Base-by-base conservation (phyloP, 805 yeast genomes). In the Allodekkera sacchari region DNA sequence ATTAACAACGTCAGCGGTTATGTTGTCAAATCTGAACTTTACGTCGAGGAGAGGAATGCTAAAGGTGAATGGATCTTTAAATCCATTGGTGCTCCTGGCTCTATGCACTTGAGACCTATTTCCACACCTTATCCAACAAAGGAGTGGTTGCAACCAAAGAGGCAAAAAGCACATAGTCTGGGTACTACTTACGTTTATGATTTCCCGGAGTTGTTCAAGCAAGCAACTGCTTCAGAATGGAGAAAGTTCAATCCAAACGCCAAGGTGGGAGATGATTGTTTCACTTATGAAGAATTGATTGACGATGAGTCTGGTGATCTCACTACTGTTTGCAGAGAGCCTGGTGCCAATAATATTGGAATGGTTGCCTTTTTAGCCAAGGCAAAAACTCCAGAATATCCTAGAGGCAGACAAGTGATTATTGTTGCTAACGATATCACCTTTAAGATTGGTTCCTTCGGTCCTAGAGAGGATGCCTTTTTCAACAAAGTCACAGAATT, bases 151-250 rank as follows among this genome's bases (percentile, higher is more conserved):
- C 98, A 92, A 67, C 96, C 97, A 49, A 92, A 92, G 63, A 85
- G 99, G 64, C 94, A 94, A 69, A 83, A 81, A 66, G 99, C 99
- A 31, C 97, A 92, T 61, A 71, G 84, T 50, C 82, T 92, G 88
- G 98, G 98, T 42, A 92, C 99, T 13, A 88, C 98, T 8, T 92
- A 85, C 54, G 96, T 85, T 31, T 92, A 94, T 53, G 99, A 92
- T 61, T 94, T 92, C 92, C 98, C 99, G 32, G 98, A 92, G 57
- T 66, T 92, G 51, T 92, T 94, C 81, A 83, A 88, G 51, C 96
- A 92, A 65, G 94, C 96, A 23, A 71, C 83, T 23, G 59, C 74
- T 34, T 68, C 88, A 14, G 81, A 77, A 59, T 92, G 99, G 99
- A 78, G 79, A 57, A 72, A 71, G 39, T 57, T 59, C 44, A 68